These are phyloP conservation scores for Jasminum sambac DNA, from an alignment of 257 asterid genomes.

Conservation along the genomic window DNA sequence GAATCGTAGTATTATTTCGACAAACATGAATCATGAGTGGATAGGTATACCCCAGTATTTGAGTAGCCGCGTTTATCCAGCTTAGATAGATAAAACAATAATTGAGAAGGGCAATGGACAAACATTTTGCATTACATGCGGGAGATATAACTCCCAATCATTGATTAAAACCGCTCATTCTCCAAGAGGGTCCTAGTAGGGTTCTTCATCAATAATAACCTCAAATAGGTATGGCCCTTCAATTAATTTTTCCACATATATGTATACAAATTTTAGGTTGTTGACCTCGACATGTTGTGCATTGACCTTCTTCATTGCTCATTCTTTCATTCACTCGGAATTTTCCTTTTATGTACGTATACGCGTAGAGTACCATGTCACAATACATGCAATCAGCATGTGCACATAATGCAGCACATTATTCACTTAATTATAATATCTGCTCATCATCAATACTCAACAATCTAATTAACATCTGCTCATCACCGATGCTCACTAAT, in stretches of 20 bases:
- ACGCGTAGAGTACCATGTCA: too few species aligned
- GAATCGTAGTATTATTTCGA: not conserved
- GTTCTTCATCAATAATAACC: not conserved
- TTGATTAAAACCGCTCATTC: constrained; percentile 33
- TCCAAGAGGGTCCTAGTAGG: not conserved
- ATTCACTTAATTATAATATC: too few species aligned
- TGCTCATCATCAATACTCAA: too few species aligned
- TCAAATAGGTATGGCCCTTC: constrained; percentile 22
- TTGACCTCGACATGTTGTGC: constrained; percentile 13
- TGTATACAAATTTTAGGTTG: not conserved
- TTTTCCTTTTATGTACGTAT: too few species aligned
- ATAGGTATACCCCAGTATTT: not conserved
- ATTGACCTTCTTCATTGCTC: not conserved
- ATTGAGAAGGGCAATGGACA: not conserved
- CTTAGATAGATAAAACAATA: constrained; percentile 25
- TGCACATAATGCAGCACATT: too few species aligned
- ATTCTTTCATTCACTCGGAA: not conserved
- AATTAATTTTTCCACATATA: constrained; percentile 21
- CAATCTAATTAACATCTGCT: too few species aligned
- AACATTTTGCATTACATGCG: constrained; percentile 32
- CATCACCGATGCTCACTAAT: too few species aligned
- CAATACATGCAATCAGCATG: too few species aligned
- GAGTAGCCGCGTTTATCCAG: constrained; percentile 31
- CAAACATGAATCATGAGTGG: not conserved
- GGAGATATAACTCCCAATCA: constrained; percentile 44